Percentiles rank a stretch among this genome's conserved stretches.
These are phyloP conservation scores for Mollisia scopiformis DNA, from an alignment of 2,329 filamentous ascomycete genomes.

Conservation along the genomic window DNA sequence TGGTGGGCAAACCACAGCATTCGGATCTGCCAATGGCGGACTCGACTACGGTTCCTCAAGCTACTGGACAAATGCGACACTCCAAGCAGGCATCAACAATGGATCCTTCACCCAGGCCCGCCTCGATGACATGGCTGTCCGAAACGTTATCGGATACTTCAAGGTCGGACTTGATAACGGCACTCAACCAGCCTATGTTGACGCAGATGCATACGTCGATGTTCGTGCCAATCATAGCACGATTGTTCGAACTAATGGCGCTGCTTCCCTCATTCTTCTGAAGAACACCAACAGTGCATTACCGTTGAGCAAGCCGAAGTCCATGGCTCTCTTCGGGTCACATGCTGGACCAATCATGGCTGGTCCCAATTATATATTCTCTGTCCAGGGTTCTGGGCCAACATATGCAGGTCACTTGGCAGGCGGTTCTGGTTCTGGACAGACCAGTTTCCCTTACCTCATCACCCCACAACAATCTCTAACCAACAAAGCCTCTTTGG, in stretches of 20 bases:
- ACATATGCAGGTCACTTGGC: conserved; percentile 19
- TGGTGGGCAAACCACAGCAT: conserved; percentile 24
- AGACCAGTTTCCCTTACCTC: conserved; percentile 71
- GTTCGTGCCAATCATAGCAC: conserved; percentile 59
- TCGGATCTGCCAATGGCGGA: conserved; percentile 32
- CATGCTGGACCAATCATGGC: conserved; percentile 63
- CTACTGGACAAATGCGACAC: conserved; percentile 55
- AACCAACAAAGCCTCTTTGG: conserved; percentile 59
- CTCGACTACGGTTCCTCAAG: conserved; percentile 7
- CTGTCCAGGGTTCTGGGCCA: conserved; percentile 4
- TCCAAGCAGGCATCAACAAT: conserved; percentile 73
- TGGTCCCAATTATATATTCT: conserved; percentile 17
- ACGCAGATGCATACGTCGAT: conserved; percentile 71
- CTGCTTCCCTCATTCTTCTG: conserved; percentile 68
- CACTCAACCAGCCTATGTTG: conserved; percentile 68
- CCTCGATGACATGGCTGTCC: conserved; percentile 66
- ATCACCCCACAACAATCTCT: conserved; percentile 74
- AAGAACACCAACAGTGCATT: conserved; percentile 76
- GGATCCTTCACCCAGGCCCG: conserved; percentile 60
- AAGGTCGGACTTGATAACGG: conserved; percentile 58
- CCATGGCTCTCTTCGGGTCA: conserved; percentile 77
- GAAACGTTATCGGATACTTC: conserved; percentile 68
- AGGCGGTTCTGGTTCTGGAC: conserved; percentile 41
- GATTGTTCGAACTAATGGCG: conserved; percentile 55
- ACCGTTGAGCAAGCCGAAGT: conserved; percentile 76